Evolutionary conservation across 345 rosid genomes (phyloP).

Genomic region (Limnanthes douglasii): DNA sequence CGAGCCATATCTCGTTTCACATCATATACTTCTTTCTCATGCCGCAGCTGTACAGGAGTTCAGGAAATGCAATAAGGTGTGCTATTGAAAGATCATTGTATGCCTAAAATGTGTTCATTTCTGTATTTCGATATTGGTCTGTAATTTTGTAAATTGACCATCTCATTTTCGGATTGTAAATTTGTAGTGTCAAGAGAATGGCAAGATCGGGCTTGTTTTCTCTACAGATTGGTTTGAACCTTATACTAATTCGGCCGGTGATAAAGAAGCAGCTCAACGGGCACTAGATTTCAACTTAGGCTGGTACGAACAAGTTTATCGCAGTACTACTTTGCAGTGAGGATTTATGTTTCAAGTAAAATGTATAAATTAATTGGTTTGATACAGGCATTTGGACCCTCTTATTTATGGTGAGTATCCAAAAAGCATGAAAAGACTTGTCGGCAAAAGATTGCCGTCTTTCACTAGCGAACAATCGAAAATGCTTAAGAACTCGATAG

Average conservation of each 20-base stretch:
- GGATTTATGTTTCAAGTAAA: neutral
- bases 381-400: slow-evolving; percentile 40
- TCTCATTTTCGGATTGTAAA: too few species aligned
- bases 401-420: slow-evolving; percentile 49
- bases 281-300: neutral
- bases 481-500: slow-evolving; percentile 31
- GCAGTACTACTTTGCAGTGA: neutral
- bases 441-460: slow-evolving; percentile 39
- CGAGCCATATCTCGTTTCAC: neutral
- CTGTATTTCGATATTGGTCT: too few species aligned
- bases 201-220: neutral
- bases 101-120: too few species aligned
- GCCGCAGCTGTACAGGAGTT: slow-evolving; percentile 1
- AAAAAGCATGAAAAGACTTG: slow-evolving; percentile 21
- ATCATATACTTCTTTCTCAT: slow-evolving; percentile 1
- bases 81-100: neutral
- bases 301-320: neutral
- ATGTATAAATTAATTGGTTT: neutral
- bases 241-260: neutral
- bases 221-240: neutral
- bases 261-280: neutral
- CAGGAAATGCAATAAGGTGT: slow-evolving; percentile 1
- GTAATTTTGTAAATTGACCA: too few species aligned
- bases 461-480: slow-evolving; percentile 31
- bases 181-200: neutral